A percentile compares a stretch with the other conserved stretches of the same genome.
Conservation (phyloP, 495 filamentous ascomycete species). For the Trichocladium uniseriatum region DNA sequence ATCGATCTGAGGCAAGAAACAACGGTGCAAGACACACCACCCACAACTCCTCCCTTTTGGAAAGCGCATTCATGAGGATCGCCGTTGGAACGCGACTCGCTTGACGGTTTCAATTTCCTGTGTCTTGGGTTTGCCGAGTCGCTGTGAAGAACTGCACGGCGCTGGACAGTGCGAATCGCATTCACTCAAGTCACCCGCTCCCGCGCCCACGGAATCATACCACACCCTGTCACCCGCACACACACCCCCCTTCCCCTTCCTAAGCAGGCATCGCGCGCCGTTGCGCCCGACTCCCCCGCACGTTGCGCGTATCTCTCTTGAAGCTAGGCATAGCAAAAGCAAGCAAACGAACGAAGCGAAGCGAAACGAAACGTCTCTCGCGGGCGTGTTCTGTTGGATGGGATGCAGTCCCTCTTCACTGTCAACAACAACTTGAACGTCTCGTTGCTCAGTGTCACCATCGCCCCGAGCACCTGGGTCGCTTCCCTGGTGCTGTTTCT, state of each 20-base stretch:
- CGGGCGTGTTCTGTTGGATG: constrained; percentile 3
- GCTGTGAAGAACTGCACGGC: background rate
- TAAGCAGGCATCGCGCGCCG: constrained; percentile 4
- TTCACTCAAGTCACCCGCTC: background rate
- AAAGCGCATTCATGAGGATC: background rate
- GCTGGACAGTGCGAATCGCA: background rate
- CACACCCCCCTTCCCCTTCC: background rate
- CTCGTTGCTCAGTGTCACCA: constrained; percentile 42
- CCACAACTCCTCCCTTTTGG: background rate
- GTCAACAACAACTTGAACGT: constrained; percentile 41
- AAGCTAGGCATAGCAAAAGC: no score
- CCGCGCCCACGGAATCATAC: background rate
- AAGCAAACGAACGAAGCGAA: no score
- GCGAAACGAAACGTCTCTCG: constrained; percentile 1
- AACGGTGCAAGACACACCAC: no score
- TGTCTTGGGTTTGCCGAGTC: background rate
- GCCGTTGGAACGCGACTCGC: background rate
- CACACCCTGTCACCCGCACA: background rate
- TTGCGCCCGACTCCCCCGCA: background rate
- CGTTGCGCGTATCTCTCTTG: background rate
- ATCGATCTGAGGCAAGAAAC: background rate
- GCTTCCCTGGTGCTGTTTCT: constrained; percentile 42
- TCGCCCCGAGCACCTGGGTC: constrained; percentile 46
- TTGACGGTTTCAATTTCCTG: background rate
- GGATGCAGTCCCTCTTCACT: constrained; percentile 42